These are phyloP conservation scores for Penicillium angulare DNA, from an alignment of 495 filamentous ascomycete genomes.

Conservation along the genomic window DNA sequence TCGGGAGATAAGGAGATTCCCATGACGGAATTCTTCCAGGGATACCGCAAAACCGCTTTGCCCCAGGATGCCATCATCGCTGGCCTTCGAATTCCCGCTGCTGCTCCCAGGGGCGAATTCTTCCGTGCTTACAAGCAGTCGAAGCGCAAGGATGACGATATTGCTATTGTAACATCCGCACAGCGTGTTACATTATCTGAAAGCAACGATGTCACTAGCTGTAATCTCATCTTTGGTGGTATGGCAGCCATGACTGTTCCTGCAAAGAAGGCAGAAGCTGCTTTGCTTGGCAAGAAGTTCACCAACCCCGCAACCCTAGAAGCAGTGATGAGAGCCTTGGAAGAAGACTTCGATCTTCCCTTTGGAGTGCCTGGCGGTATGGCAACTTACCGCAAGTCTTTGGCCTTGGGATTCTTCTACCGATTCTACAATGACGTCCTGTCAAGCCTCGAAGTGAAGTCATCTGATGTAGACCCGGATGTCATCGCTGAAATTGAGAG, in stretches of 20 bases:
- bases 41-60: constrained; percentile 83
- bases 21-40: constrained; percentile 91
- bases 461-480: constrained; percentile 47
- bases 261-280: constrained; percentile 71
- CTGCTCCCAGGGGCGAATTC: constrained; percentile 51
- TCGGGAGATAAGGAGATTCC: constrained; percentile 74
- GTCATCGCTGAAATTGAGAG: constrained; percentile 59
- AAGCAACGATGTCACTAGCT: constrained; percentile 62
- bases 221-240: constrained; percentile 81
- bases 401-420: constrained; percentile 88
- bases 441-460: constrained; percentile 44
- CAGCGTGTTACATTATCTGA: constrained; percentile 68
- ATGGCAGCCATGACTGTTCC: constrained; percentile 86
- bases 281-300: constrained; percentile 73
- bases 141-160: constrained; percentile 95
- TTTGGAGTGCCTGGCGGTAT: constrained; percentile 93
- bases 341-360: constrained; percentile 78
- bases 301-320: constrained; percentile 80
- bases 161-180: constrained; percentile 89
- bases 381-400: constrained; percentile 89
- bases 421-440: constrained; percentile 79
- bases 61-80: constrained; percentile 81
- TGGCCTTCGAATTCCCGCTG: constrained; percentile 77
- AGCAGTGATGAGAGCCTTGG: constrained; percentile 81
- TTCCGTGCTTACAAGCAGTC: constrained; percentile 84